Base-by-base conservation (phyloP, 1,284 basidiomycete species). In the Schizophyllum commune region DNA sequence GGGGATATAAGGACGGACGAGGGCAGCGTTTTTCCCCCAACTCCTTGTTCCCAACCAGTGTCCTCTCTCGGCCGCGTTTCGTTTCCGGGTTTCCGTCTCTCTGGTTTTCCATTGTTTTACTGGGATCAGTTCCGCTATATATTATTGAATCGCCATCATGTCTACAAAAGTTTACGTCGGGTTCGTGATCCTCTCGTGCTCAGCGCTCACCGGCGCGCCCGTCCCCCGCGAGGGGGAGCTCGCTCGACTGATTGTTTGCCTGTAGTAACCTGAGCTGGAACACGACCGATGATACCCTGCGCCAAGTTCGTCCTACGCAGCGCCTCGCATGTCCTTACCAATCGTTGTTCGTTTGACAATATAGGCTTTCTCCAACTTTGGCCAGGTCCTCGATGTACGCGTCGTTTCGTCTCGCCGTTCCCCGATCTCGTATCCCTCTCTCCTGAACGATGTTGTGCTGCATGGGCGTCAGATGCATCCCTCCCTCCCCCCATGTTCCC, bases 211-310 rank as follows among this genome's bases (percentile, higher is more conserved):
- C 66, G 61, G 69, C 71, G 74, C 79, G 77, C 78, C 77, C 78
- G 76, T 77, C 71, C 70, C 73, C 68, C 68, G 62, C 66, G 71
- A 74, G 77, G 74, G 72, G 72, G 75, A 77, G 72, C 72, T 69
- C 74, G 83, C 82, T 85, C 77, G 13, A 39, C 34, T 39, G 34
- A 86, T 80, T 71, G 70, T 64, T 62, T 65, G 72, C 73, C 72
- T 73, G 69, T 71, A 91, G 89, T 80, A 91, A 91, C 84, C 81
- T 91, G 82, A 91, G 89, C 82, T 91, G 93, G 93, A 93, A 92
- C 85, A 94, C 93, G 75, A 94, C 86, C 73, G 93, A 95, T 84
- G 92, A 94, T 61, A 85, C 84, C 65, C 83, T 96, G 70, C 85
- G 86, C 76, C 77, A 85, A 81, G 92, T 94, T 82, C 87, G 89